Evolutionary conservation across 2,329 filamentous ascomycete species (phyloP), one percentile per base, ranked within the genome.

Genomic region (Emericellopsis atlantica): DNA sequence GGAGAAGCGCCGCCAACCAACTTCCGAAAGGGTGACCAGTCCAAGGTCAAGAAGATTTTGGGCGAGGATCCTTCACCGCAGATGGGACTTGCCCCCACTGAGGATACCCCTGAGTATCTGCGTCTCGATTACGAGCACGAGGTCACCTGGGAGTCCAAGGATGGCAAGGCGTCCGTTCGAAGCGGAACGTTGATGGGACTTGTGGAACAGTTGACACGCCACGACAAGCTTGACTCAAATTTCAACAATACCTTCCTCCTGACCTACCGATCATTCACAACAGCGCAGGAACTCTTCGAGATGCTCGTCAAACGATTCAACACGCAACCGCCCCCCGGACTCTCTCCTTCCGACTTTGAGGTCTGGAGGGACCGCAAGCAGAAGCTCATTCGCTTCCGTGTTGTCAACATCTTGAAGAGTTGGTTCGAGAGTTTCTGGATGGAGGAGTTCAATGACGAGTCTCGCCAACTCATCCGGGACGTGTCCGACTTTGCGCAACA

Each of bases 341-440:
- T 98, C 39, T 77, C 68, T 8, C 73, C 76, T 41, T 64, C 74
- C 32, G 88, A 96, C 48, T 87, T 84, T 51, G 85, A 95, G 42
- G 70, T 76, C 24, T 98, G 92, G 92, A 78, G 84, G 31, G 87
- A 95, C 56, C 81, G 81, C 56, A 98, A 98, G 65, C 92, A 96
- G 59, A 95, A 93, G 56, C 84, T 87, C 5, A 95, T 96, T 45
- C 78, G 92, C 31, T 94, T 98, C 66, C 80, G 92, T 34, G 89
- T 98, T 2, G 88, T 98, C 48, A 98, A 96, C 54, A 96, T 95
- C 48, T 67, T 98, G 37, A 96, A 96, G 71, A 93, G 79, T 61
- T 98, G 92, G 92, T 92, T 98, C 50, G 92, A 96, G 56, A 89
- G 84, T 51, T 96, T 92, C 60, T 98, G 92, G 92, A 95, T 96